phyloP scores from a whole-genome alignment of 345 rosid genomes.

The Excoecaria agallocha region DNA sequence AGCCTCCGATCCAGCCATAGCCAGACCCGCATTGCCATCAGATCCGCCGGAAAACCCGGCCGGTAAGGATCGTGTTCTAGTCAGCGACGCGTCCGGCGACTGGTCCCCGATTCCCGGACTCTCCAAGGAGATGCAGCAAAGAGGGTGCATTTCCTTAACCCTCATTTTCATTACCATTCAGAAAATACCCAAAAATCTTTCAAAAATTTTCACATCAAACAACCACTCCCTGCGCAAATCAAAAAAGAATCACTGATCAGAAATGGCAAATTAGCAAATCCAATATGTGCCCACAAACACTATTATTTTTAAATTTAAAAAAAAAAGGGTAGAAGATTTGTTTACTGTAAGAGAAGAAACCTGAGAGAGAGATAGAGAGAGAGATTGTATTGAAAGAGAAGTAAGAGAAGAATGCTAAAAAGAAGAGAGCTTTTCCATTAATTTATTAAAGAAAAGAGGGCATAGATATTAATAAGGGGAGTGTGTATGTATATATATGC shows the following conservation, averaged over 20 bases:
- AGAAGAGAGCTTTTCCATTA: conserved; percentile 10
- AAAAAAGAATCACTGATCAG: background rate
- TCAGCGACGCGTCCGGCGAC: conserved; percentile 54
- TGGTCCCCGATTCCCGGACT: conserved; percentile 57
- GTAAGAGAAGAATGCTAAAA: conserved; percentile 23
- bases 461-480: background rate
- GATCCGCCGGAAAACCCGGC: conserved; percentile 47
- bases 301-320: background rate
- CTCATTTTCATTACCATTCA: conserved; percentile 49
- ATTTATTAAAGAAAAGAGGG: background rate
- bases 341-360: conserved; percentile 24
- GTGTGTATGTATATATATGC: background rate
- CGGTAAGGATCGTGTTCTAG: conserved; percentile 67
- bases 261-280: too few relatives aligned
- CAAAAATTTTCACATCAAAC: background rate
- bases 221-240: background rate
- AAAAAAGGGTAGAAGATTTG: background rate
- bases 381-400: conserved; percentile 34
- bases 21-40: conserved; percentile 31
- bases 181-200: background rate
- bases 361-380: conserved; percentile 45
- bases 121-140: conserved; percentile 86
- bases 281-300: background rate
- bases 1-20: conserved; percentile 50
- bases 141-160: conserved; percentile 89